phyloP scores from a whole-genome alignment of 2,329 filamentous ascomycete species.

The Colletotrichum sp. region DNA sequence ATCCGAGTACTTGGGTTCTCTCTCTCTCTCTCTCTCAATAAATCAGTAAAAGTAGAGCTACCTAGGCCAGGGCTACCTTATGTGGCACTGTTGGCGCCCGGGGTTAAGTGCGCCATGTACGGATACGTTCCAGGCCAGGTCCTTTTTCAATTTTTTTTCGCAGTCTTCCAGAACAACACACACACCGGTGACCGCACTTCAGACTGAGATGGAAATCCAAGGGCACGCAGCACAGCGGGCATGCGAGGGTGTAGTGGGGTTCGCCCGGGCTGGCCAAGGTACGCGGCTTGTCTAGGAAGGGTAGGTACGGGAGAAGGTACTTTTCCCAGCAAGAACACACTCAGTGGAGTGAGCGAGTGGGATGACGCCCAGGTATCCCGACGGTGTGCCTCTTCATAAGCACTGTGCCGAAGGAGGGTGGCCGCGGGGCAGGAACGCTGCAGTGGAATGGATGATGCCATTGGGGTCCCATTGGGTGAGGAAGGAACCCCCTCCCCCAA shows the following conservation, averaged over 20 bases:
- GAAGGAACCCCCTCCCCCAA: background rate
- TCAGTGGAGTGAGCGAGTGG: background rate
- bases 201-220: background rate
- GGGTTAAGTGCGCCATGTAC: background rate
- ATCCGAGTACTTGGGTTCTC: background rate
- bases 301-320: background rate
- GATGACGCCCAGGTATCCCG: conserved; percentile 2
- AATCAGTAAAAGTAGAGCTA: background rate
- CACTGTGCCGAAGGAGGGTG: background rate
- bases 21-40: background rate
- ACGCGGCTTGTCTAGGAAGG: background rate
- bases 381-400: background rate
- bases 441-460: conserved; percentile 14
- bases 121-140: background rate
- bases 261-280: background rate
- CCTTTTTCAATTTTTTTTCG: background rate
- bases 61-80: background rate
- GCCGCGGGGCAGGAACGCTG: conserved; percentile 11
- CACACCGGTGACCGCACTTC: background rate
- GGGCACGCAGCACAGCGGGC: background rate
- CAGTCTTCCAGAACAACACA: background rate
- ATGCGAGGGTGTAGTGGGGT: conserved; percentile 21
- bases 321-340: background rate
- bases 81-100: background rate
- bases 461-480: background rate